Percentiles rank a stretch among this genome's conserved stretches.
Conservation (phyloP, 441 rosid species). For the Gossypium davidsonii region DNA sequence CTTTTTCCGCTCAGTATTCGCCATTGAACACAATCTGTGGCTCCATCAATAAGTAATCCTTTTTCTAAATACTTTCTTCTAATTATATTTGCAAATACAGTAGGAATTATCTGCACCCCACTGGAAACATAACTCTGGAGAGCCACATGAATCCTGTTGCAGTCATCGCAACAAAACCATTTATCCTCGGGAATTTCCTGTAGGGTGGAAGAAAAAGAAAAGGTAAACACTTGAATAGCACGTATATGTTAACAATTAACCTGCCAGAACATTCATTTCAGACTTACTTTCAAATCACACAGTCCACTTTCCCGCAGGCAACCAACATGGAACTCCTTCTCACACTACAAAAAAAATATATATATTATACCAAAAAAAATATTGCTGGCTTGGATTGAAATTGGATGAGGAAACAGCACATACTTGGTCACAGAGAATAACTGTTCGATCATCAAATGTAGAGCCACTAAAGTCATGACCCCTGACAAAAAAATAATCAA, state of each 20-base stretch:
- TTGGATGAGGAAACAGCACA: constrained; percentile 16
- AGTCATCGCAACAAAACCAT: constrained; percentile 87
- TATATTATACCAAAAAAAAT: constrained; percentile 2
- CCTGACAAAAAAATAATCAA: constrained; percentile 31
- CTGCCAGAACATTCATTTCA: neutral
- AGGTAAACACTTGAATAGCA: constrained; percentile 19
- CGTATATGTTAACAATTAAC: constrained; percentile 5
- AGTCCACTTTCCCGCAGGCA: constrained; percentile 67
- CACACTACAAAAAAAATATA: constrained; percentile 51
- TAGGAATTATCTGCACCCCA: constrained; percentile 53
- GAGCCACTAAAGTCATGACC: constrained; percentile 68
- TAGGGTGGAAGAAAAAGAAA: constrained; percentile 5
- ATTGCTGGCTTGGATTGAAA: constrained; percentile 1
- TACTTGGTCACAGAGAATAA: constrained; percentile 96
- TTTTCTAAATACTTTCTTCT: constrained; percentile 55
- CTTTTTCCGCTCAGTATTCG: constrained; percentile 72
- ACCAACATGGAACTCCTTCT: constrained; percentile 95
- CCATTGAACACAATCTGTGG: constrained; percentile 54
- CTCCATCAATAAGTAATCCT: constrained; percentile 40
- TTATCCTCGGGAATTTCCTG: constrained; percentile 81
- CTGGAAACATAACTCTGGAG: constrained; percentile 52
- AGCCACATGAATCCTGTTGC: constrained; percentile 53
- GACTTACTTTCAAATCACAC: constrained; percentile 76
- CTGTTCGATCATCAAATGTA: constrained; percentile 70
- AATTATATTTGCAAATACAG: constrained; percentile 45